Evolutionary conservation across 371 early-diverging fungal species (phyloP), one percentile per base, ranked within the genome.

Genomic region (Racocetra persica): DNA sequence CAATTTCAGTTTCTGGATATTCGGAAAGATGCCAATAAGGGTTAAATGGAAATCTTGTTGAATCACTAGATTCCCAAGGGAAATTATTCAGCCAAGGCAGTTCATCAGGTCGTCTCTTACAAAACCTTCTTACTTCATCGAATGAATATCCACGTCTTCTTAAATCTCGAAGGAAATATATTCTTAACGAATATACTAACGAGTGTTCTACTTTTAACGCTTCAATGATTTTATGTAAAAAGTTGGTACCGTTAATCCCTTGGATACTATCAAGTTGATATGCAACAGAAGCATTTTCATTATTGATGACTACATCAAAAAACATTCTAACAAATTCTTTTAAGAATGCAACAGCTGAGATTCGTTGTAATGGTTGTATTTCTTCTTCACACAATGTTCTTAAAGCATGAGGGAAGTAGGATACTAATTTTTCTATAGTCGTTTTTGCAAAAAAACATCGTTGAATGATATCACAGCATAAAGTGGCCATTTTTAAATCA

Each of bases 401-500:
- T 51, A 52, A n/a, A 0, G 32, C 45, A 26, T 45, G 28, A 51
- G 11, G 13, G 3, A 71, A 69, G 38, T 67, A 71, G 11, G 45
- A 10, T 45, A 45, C 0, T 45, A 45, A 71, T 32, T 51, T 70
- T 76, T 28, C 16, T 16, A 71, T 10, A 14, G 45, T 51, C 18
- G 26, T 49, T 26, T 71, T 24, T 49, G 24, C 18, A 32, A 24
- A 14, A 18, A 51, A 71, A 26, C 18, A 24, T 7, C 26, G n/a
- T 57, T 80, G 80, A 60, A 80, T 74, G 5, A 80, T 28, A 77
- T 80, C 81, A 45, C 59, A 79, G 24, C 81, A 80, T 36, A 80
- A 38, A 8, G 76, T 55, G n/a, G 77, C 62, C 57, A 80, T 65
- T 32, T 59, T 82, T 20, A 79, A 78, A 22, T 80, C 77, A 10